A percentile compares a stretch with the other conserved stretches of the same genome.
Conservation (phyloP, 768 basidiomycete genomes). For the Hygrocybe punicea region DNA sequence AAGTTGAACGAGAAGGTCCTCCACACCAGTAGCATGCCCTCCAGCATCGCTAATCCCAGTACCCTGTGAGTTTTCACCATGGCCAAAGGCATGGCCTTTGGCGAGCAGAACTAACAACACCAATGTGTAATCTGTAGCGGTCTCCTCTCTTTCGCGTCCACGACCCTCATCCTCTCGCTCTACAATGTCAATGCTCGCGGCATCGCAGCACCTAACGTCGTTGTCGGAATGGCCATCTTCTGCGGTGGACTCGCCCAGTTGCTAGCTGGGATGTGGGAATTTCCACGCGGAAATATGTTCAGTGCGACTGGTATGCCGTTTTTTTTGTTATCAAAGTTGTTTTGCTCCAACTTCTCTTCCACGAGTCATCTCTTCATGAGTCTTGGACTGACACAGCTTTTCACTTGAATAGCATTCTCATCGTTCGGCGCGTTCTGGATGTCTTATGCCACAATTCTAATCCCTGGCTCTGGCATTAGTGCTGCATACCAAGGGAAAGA, state of each 20-base stretch:
- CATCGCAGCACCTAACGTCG: constrained; percentile 58
- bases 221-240: constrained; percentile 49
- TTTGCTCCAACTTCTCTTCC: background rate
- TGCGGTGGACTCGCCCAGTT: constrained; percentile 71
- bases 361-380: no score
- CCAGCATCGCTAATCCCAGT: no score
- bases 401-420: constrained; percentile 52
- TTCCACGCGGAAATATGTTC: constrained; percentile 58
- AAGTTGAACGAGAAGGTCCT: no score
- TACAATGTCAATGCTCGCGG: constrained; percentile 61
- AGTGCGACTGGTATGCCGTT: constrained; percentile 56
- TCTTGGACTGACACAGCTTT: background rate
- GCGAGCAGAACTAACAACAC: no score
- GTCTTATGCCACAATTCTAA: constrained; percentile 66
- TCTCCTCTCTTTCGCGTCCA: constrained; percentile 79
- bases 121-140: no score
- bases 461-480: constrained; percentile 59
- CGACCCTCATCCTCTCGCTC: constrained; percentile 74
- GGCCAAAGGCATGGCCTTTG: no score
- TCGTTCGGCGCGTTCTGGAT: constrained; percentile 80
- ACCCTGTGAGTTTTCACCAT: no score
- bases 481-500: constrained; percentile 44
- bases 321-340: background rate
- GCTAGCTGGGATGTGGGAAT: constrained; percentile 80
- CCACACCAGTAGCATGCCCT: no score